Percentiles rank a stretch among this genome's conserved stretches.
Evolutionary conservation across 306 rosid genomes (phyloP).

Genomic region (Citrullus colocynthis): DNA sequence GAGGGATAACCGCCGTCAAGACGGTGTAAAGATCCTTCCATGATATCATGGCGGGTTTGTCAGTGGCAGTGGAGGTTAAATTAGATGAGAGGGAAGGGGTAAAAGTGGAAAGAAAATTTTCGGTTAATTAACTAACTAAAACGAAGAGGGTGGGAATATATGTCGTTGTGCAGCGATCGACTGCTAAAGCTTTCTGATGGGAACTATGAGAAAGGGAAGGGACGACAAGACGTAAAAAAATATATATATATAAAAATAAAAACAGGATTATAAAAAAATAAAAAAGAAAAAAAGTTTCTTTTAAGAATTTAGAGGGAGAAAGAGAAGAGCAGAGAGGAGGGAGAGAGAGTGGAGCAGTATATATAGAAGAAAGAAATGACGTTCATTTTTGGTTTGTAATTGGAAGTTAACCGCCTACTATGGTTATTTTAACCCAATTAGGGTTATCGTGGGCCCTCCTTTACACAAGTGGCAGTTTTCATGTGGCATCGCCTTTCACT

Average conservation of each 20-base stretch:
- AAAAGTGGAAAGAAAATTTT: constrained; percentile 28
- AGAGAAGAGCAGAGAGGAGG: constrained; percentile 1
- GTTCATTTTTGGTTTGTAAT: not conserved
- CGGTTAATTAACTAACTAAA: constrained; percentile 53
- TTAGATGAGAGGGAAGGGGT: constrained; percentile 14
- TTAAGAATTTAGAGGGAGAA: not conserved
- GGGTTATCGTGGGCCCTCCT: not conserved
- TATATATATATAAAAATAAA: too few species aligned
- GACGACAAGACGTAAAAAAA: constrained; percentile 5
- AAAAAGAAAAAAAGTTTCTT: too few species aligned
- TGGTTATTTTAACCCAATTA: constrained; percentile 19
- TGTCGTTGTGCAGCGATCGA: constrained; percentile 6
- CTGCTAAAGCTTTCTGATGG: not conserved
- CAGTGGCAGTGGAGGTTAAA: constrained; percentile 1
- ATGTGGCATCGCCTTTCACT: not conserved
- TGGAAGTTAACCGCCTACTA: constrained; percentile 3
- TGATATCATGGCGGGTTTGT: constrained; percentile 31
- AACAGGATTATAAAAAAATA: too few species aligned
- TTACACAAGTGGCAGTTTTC: constrained; percentile 18
- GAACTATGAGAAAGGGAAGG: constrained; percentile 12
- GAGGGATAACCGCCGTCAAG: constrained; percentile 74
- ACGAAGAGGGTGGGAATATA: not conserved
- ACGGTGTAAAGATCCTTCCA: constrained; percentile 78
- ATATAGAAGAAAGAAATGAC: constrained; percentile 4
- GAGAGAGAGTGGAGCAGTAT: constrained; percentile 13